Conservation (phyloP, 805 yeast genomes). For the Blastobotrys terrestris region DNA sequence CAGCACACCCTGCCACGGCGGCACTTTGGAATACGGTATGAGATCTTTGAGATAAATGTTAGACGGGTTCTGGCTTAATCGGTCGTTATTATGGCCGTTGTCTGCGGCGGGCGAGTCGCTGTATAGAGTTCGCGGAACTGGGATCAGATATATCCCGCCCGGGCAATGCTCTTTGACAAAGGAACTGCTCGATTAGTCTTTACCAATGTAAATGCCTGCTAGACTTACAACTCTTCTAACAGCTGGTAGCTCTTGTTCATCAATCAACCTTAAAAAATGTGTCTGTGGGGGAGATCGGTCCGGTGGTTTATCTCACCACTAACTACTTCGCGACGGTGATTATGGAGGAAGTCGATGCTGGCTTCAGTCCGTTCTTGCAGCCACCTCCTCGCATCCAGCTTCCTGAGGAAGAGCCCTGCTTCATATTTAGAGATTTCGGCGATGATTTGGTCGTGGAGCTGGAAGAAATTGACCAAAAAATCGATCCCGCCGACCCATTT, state of each 20-base stretch:
- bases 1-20: slow-evolving; percentile 13
- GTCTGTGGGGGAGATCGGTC: background rate
- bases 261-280: no score
- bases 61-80: background rate
- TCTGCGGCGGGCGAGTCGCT: background rate
- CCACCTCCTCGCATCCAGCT: background rate
- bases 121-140: slow-evolving; percentile 7
- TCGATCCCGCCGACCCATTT: background rate
- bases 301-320: background rate
- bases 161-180: slow-evolving; percentile 8
- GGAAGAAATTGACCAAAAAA: background rate
- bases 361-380: background rate
- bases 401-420: background rate
- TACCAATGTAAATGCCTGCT: no score
- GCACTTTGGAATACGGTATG: slow-evolving; percentile 1
- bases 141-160: slow-evolving; percentile 9
- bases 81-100: background rate
- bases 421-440: background rate
- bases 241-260: slow-evolving; percentile 1
- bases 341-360: background rate
- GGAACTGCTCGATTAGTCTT: slow-evolving; percentile 6
- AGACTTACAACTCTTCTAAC: slow-evolving; percentile 5
- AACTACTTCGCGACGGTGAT: background rate
- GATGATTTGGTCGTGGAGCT: background rate
- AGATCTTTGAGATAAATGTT: background rate